These are phyloP conservation scores for Lasiosphaeriaceae sp. DNA, from an alignment of 495 filamentous ascomycete species.

Conservation along the genomic window DNA sequence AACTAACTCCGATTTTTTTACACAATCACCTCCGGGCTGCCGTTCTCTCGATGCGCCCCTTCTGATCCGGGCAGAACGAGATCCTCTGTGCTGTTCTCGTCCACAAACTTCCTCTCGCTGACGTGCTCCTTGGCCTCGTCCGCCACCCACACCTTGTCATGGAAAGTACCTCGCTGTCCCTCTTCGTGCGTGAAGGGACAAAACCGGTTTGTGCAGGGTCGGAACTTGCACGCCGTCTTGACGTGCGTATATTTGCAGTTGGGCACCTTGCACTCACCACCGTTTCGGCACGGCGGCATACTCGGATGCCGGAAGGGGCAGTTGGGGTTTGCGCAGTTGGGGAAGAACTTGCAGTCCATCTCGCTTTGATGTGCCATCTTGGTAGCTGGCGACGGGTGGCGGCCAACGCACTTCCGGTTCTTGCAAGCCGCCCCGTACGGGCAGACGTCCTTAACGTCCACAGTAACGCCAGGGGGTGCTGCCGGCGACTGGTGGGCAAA, in stretches of 20 bases:
- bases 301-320: slow-evolving; percentile 90
- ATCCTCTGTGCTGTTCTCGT: slow-evolving; percentile 65
- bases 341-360: slow-evolving; percentile 89
- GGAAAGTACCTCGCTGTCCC: slow-evolving; percentile 75
- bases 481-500: slow-evolving; percentile 94
- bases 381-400: slow-evolving; percentile 87
- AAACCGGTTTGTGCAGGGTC: slow-evolving; percentile 77
- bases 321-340: slow-evolving; percentile 81
- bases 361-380: slow-evolving; percentile 73
- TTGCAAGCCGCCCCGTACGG: slow-evolving; percentile 87
- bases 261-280: slow-evolving; percentile 78
- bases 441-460: slow-evolving; percentile 80
- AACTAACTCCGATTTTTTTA: slow-evolving; percentile 4
- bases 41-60: slow-evolving; percentile 21
- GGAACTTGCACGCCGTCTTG: slow-evolving; percentile 80
- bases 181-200: slow-evolving; percentile 91
- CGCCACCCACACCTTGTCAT: slow-evolving; percentile 88
- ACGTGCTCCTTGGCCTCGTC: slow-evolving; percentile 60
- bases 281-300: slow-evolving; percentile 77
- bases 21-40: slow-evolving; percentile 23
- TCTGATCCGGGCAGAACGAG: slow-evolving; percentile 65
- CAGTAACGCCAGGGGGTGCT: slow-evolving; percentile 67
- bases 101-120: slow-evolving; percentile 89
- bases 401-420: slow-evolving; percentile 87
- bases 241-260: slow-evolving; percentile 89